Percentiles rank a stretch among this genome's conserved stretches.
These are phyloP conservation scores for Iberis amara DNA, from an alignment of 441 rosid species.

Conservation along the genomic window DNA sequence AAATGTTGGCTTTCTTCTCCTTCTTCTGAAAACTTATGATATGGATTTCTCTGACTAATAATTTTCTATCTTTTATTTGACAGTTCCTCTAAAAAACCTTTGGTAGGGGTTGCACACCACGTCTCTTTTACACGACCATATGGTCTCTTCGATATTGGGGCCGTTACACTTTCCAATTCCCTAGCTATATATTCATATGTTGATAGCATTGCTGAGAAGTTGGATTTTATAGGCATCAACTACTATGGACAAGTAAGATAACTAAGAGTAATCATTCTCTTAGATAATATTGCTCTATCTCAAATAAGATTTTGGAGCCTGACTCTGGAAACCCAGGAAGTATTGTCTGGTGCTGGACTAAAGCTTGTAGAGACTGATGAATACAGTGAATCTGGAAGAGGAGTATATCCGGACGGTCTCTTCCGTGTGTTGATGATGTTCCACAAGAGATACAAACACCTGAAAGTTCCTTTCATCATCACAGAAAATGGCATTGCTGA, in stretches of 20 bases:
- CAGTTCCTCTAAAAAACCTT: slow-evolving; percentile 41
- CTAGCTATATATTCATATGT: slow-evolving; percentile 64
- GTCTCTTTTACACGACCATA: slow-evolving; percentile 87
- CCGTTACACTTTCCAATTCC: slow-evolving; percentile 72
- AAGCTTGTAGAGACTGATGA: slow-evolving; percentile 88
- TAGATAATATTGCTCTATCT: slow-evolving; percentile 3
- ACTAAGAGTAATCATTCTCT: background rate
- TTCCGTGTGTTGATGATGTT: slow-evolving; percentile 66
- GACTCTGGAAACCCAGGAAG: slow-evolving; percentile 55
- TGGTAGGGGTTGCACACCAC: slow-evolving; percentile 87
- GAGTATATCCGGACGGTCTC: slow-evolving; percentile 91
- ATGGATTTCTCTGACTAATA: background rate
- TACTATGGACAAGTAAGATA: slow-evolving; percentile 81
- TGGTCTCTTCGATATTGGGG: slow-evolving; percentile 83
- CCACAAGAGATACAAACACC: slow-evolving; percentile 77
- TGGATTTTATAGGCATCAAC: slow-evolving; percentile 90
- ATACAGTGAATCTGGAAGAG: slow-evolving; percentile 97
- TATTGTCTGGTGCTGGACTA: slow-evolving; percentile 66
- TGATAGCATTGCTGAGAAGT: slow-evolving; percentile 64
- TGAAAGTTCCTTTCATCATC: slow-evolving; percentile 70
- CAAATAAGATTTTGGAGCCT: slow-evolving; percentile 16
- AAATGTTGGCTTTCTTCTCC: slow-evolving; percentile 36
- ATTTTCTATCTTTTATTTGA: slow-evolving; percentile 18
- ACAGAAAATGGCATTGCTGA: slow-evolving; percentile 89
- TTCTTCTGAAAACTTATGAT: background rate